A percentile compares a stretch with the other conserved stretches of the same genome.
phyloP scores from a whole-genome alignment of 2,329 filamentous ascomycete genomes.

The Aspergillus spinulosporus region DNA sequence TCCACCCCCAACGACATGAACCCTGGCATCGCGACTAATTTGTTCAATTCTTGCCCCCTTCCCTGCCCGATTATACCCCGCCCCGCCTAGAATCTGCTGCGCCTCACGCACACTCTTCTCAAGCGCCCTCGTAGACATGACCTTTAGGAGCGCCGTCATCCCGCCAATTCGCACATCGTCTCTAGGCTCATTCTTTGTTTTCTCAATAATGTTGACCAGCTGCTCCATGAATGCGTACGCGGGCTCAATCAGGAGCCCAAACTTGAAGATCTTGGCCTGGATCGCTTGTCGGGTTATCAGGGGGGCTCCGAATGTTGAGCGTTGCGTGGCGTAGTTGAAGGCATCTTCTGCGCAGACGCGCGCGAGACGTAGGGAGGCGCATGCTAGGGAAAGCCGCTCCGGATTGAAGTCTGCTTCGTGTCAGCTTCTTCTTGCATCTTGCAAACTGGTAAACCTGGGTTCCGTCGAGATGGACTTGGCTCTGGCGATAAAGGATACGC shows the following conservation, averaged over 20 bases:
- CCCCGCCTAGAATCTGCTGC: slow-evolving; percentile 57
- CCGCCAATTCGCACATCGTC: slow-evolving; percentile 51
- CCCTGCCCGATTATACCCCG: slow-evolving; percentile 53
- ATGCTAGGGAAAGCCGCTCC: slow-evolving; percentile 67
- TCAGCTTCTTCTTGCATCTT: no score
- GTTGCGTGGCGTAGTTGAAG: slow-evolving; percentile 63
- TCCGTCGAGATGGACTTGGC: no score
- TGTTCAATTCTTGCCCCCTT: slow-evolving; percentile 55
- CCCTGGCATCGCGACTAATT: slow-evolving; percentile 54
- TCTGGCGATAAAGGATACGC: slow-evolving; percentile 11
- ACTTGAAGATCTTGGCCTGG: slow-evolving; percentile 59
- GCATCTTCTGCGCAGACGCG: slow-evolving; percentile 61
- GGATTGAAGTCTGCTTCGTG: slow-evolving; percentile 58
- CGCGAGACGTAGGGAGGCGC: slow-evolving; percentile 62
- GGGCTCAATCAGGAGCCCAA: slow-evolving; percentile 61
- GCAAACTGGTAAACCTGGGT: no score
- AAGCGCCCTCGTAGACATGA: slow-evolving; percentile 54
- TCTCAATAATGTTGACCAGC: slow-evolving; percentile 56
- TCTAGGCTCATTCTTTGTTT: slow-evolving; percentile 40
- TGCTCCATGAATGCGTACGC: slow-evolving; percentile 65
- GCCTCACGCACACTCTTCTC: slow-evolving; percentile 57
- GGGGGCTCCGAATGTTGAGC: slow-evolving; percentile 63
- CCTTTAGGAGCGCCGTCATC: slow-evolving; percentile 54
- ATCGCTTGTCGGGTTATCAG: slow-evolving; percentile 62
- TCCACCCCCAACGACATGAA: slow-evolving; percentile 45